Conservation (phyloP, 108 stramenopile species). For the Cyclotella baltica region DNA sequence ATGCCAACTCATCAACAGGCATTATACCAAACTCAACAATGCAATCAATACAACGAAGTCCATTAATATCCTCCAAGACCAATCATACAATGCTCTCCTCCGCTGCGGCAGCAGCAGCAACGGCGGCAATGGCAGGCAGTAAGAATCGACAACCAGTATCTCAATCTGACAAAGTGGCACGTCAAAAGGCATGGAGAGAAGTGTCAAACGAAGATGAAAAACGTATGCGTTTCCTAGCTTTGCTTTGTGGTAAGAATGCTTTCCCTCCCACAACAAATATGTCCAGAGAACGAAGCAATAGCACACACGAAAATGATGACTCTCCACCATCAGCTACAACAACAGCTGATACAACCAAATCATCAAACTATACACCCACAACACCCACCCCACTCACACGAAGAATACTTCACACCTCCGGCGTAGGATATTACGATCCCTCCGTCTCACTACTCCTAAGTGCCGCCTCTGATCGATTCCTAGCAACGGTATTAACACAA, state of each 20-base stretch:
- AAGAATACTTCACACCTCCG: slow-evolving; percentile 77
- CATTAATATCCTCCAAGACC: background rate
- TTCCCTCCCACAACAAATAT: background rate
- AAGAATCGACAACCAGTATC: too few species aligned
- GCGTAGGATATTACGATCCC: slow-evolving; percentile 82
- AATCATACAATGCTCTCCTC: background rate
- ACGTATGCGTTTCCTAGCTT: slow-evolving; percentile 46
- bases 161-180: slow-evolving; percentile 6
- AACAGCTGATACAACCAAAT: background rate
- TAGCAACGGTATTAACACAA: slow-evolving; percentile 83
- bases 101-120: background rate
- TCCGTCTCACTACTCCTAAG: slow-evolving; percentile 71
- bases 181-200: slow-evolving; percentile 13
- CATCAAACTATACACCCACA: slow-evolving; percentile 60
- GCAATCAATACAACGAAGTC: background rate
- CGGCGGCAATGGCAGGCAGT: too few species aligned
- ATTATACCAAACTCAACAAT: background rate
- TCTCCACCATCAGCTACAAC: background rate
- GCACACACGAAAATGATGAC: background rate
- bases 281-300: background rate
- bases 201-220: slow-evolving; percentile 36
- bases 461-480: slow-evolving; percentile 83
- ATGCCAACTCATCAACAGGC: background rate
- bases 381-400: slow-evolving; percentile 79
- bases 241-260: slow-evolving; percentile 29